Conservation (phyloP, 169 alveolate species). For the Plasmodium relictum region DNA sequence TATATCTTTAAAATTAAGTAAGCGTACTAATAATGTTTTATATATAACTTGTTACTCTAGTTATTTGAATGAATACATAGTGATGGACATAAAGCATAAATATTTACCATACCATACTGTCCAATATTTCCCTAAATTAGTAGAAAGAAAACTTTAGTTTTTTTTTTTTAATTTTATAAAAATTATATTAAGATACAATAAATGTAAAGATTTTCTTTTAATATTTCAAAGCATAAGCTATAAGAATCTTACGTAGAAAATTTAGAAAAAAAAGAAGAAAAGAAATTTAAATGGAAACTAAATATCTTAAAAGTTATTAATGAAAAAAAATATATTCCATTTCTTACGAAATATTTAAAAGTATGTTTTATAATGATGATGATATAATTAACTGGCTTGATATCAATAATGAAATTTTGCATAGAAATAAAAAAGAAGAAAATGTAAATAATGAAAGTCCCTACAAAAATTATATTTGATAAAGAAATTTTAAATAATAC, state of each 20-base stretch:
- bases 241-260: not conserved
- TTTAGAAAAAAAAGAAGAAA: not conserved
- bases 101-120: constrained; percentile 79
- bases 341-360: constrained; percentile 38
- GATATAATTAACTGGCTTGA: constrained; percentile 54
- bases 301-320: constrained; percentile 31
- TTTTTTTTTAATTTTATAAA: constrained; percentile 53
- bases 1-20: constrained; percentile 45
- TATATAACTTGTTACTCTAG: constrained; percentile 46
- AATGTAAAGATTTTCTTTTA: not conserved
- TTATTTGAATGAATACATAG: constrained; percentile 34
- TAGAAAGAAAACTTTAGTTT: constrained; percentile 78
- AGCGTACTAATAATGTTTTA: not conserved
- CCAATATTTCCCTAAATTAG: constrained; percentile 84
- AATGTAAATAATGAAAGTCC: not conserved
- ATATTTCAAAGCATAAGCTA: not conserved
- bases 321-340: not conserved
- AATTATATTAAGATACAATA: constrained; percentile 14
- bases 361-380: constrained; percentile 4
- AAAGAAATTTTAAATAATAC: not conserved
- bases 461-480: not conserved
- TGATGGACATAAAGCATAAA: constrained; percentile 81
- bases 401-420: constrained; percentile 30
- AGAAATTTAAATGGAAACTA: constrained; percentile 5
- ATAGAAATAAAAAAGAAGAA: not conserved